A percentile compares a stretch with the other conserved stretches of the same genome.
Conservation (phyloP, 768 basidiomycete species). For the Pluteus cervinus region DNA sequence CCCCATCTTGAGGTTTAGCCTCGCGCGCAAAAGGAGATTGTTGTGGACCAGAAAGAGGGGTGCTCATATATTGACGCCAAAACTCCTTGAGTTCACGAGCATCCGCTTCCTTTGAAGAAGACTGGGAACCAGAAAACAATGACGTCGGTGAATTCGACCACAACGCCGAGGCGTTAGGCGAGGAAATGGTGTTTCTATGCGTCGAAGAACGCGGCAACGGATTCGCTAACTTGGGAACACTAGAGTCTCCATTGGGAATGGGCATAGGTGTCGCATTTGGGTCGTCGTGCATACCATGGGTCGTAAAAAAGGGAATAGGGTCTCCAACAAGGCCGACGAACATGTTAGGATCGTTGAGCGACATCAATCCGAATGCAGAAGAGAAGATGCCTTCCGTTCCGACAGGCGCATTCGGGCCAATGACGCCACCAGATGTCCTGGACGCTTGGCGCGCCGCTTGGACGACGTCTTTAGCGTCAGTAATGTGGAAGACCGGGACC, state of each 20-base stretch:
- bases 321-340: constrained; percentile 56
- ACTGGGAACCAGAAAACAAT: constrained; percentile 7
- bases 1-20: too few relatives aligned
- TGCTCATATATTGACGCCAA: constrained; percentile 72
- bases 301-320: constrained; percentile 57
- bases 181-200: too few relatives aligned
- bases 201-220: too few relatives aligned
- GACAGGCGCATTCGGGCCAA: too few relatives aligned
- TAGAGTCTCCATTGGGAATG: background rate
- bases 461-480: too few relatives aligned
- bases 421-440: too few relatives aligned
- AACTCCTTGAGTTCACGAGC: constrained; percentile 55
- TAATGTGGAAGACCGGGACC: too few relatives aligned
- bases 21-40: too few relatives aligned
- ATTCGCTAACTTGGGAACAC: too few relatives aligned
- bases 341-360: constrained; percentile 66
- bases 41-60: constrained; percentile 50
- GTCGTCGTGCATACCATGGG: constrained; percentile 20
- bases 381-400: constrained; percentile 39
- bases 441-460: too few relatives aligned
- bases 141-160: background rate
- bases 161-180: too few relatives aligned
- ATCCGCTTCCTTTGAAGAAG: constrained; percentile 19
- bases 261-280: constrained; percentile 48
- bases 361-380: constrained; percentile 70